These are phyloP conservation scores for Arthrinium phaeospermum DNA, from an alignment of 2,329 filamentous ascomycete species.

Conservation along the genomic window DNA sequence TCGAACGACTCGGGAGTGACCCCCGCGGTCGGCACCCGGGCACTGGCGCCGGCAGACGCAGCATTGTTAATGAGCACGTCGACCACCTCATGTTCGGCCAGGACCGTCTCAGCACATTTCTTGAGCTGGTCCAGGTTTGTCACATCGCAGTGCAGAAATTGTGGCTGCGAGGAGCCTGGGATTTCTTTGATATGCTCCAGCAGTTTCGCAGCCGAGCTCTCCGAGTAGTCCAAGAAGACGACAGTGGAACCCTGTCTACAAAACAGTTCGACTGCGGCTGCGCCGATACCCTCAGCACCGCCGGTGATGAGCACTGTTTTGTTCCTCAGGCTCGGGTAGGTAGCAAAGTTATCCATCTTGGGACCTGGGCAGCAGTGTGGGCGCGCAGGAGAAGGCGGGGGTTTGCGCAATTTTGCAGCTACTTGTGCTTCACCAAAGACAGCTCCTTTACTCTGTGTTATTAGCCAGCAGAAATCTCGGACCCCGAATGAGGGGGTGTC, in stretches of 20 bases:
- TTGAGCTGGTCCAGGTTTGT: conserved; percentile 43
- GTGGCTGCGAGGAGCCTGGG: conserved; percentile 35
- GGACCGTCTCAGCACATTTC: conserved; percentile 39
- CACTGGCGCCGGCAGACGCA: conserved; percentile 31
- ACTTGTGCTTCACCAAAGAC: background rate
- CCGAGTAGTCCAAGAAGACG: conserved; percentile 49
- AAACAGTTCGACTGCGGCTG: conserved; percentile 50
- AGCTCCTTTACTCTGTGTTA: background rate
- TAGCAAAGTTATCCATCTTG: conserved; percentile 38
- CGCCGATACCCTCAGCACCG: conserved; percentile 54
- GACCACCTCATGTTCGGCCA: conserved; percentile 35
- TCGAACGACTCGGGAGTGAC: conserved; percentile 51
- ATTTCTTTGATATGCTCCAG: conserved; percentile 34
- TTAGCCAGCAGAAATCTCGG: background rate
- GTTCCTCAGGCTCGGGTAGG: conserved; percentile 48
- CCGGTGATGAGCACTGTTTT: conserved; percentile 51
- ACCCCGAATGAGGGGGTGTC: background rate
- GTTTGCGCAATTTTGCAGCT: background rate
- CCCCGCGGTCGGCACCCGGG: conserved; percentile 37
- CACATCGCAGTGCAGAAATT: conserved; percentile 50
- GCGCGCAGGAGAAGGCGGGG: background rate
- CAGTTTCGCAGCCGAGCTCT: conserved; percentile 39
- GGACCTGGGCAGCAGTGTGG: background rate
- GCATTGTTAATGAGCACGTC: conserved; percentile 47
- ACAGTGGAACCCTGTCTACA: conserved; percentile 50